phyloP scores from a whole-genome alignment of 768 basidiomycete species.

The Melanogaster broomeanus region DNA sequence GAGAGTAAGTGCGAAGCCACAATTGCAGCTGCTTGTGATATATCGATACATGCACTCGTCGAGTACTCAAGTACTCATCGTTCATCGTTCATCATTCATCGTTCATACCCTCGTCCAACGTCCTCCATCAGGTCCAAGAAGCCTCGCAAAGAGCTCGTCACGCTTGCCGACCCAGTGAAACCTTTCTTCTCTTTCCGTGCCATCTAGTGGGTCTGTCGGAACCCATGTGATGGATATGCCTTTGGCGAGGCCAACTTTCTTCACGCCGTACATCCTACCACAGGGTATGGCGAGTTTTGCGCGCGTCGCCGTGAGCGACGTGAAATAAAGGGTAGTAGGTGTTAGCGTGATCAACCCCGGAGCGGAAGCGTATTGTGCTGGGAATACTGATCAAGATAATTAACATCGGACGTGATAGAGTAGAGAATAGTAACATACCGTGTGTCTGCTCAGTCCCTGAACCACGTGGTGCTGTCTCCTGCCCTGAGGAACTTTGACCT shows the following conservation, averaged over 20 bases:
- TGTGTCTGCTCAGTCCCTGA: constrained; percentile 26
- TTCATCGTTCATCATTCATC: not conserved
- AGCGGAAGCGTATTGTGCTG: constrained; percentile 54
- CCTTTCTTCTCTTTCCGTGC: constrained; percentile 47
- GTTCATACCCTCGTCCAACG: constrained; percentile 51
- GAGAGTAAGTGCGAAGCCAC: constrained; percentile 25
- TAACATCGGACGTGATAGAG: not conserved
- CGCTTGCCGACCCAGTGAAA: constrained; percentile 62
- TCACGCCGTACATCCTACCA: constrained; percentile 51
- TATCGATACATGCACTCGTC: constrained; percentile 11
- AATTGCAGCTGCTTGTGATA: constrained; percentile 15
- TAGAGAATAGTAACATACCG: constrained; percentile 29
- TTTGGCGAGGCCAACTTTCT: constrained; percentile 54
- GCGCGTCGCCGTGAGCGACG: constrained; percentile 47
- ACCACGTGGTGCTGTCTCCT: constrained; percentile 1
- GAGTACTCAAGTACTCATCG: not conserved
- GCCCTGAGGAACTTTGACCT: not conserved
- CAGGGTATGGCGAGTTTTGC: constrained; percentile 50
- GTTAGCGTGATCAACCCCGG: constrained; percentile 66
- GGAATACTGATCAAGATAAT: constrained; percentile 46
- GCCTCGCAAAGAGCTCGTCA: constrained; percentile 66
- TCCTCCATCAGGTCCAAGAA: constrained; percentile 52
- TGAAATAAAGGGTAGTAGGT: constrained; percentile 49
- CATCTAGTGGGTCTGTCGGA: constrained; percentile 24
- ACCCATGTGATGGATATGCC: constrained; percentile 53